Evolutionary conservation across 305 asterid genomes (phyloP), one percentile per base, ranked within the genome.

Genomic region (Solanum hybrid): DNA sequence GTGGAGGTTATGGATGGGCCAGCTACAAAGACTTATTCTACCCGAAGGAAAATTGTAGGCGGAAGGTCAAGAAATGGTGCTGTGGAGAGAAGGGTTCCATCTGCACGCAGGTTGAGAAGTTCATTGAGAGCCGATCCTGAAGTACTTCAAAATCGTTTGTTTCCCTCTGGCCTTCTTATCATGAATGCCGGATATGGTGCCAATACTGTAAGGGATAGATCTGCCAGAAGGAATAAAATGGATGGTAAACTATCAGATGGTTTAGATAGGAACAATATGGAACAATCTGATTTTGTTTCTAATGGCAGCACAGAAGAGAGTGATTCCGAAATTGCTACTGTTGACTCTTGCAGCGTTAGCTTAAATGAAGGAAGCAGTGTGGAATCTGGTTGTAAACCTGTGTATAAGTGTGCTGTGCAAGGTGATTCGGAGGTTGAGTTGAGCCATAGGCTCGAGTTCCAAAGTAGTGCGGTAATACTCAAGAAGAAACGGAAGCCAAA

Each of bases 401-500:
- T 90, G 57, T 91, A 94, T 92, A 84, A 37, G 80, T 89, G 84
- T 46, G 87, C 86, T 77, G 96, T 94, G 89, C 90, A 92, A 89
- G 89, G 93, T 92, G 95, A 89, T 81, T 92, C 92, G 76, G 95
- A 93, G 76, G 90, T 91, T 8, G 95, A 94, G 91, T 92, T 94
- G 89, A 93, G 93, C 86, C 95, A 92, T 87, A 93, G 94, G 91
- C 95, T 95, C 79, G 96, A 94, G 79, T 95, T 96, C 91, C 96
- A 92, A 90, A 92, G 92, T 57, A 95, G 89, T 90, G 94, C 94
- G 7, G 91, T 91, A 90, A 92, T 96, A 85, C 89, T 91, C 82
- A 95, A 94, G 94, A 97, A 94, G 95, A 97, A 95, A 92, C 94
- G 99, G 92, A 95, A 93, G 94, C 95, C 93, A 83, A 94, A 92